Conservation (phyloP, 2,329 filamentous ascomycete species). For the Penicillium sp. region DNA sequence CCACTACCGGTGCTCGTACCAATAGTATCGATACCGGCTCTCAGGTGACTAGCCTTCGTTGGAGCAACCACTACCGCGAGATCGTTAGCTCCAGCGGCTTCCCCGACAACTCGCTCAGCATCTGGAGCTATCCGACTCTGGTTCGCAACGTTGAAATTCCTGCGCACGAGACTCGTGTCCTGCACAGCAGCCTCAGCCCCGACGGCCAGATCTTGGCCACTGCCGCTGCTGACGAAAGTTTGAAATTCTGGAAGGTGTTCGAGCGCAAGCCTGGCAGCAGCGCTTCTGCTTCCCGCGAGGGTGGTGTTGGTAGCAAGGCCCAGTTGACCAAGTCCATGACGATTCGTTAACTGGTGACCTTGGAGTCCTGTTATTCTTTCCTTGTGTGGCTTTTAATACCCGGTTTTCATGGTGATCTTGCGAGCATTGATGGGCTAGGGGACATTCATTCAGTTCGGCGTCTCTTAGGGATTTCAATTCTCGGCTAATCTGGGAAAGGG, state of each 20-base stretch:
- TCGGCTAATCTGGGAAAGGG: constrained; percentile 2
- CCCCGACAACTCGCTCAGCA: constrained; percentile 98
- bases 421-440: constrained; percentile 29
- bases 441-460: constrained; percentile 21
- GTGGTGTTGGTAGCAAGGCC: constrained; percentile 74
- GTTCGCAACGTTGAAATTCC: constrained; percentile 98
- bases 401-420: constrained; percentile 27
- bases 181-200: constrained; percentile 95
- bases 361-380: constrained; percentile 14
- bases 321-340: constrained; percentile 95
- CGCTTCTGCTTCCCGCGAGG: constrained; percentile 64
- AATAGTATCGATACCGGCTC: constrained; percentile 99
- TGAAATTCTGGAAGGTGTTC: constrained; percentile 99
- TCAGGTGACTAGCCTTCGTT: constrained; percentile 93
- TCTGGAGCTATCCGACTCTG: constrained; percentile 97
- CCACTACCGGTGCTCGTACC: constrained; percentile 92
- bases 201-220: constrained; percentile 98
- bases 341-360: constrained; percentile 64
- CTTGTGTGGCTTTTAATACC: constrained; percentile 22
- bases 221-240: constrained; percentile 89
- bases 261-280: constrained; percentile 89
- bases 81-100: constrained; percentile 97
- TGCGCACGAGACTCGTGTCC: constrained; percentile 92
- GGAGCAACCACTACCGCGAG: constrained; percentile 97
- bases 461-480: constrained; percentile 17